phyloP scores from a whole-genome alignment of 495 filamentous ascomycete genomes.

The Aspergillus ostianus region DNA sequence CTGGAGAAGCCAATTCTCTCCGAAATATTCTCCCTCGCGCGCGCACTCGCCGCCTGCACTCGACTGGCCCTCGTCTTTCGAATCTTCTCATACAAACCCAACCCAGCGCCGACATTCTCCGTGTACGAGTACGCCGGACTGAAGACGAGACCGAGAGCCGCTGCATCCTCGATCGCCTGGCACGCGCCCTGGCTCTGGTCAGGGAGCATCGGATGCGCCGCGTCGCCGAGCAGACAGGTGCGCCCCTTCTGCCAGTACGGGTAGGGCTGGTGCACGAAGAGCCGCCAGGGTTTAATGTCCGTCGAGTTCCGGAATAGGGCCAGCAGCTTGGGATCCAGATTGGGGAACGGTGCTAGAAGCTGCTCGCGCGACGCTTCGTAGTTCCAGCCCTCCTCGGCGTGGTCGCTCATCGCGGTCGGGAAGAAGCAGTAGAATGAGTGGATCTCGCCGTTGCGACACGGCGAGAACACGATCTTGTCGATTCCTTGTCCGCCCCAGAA shows the following conservation, averaged over 20 bases:
- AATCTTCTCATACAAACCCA: slow-evolving; percentile 44
- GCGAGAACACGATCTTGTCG: slow-evolving; percentile 50
- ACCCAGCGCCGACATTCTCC: slow-evolving; percentile 37
- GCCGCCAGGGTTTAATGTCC: slow-evolving; percentile 48
- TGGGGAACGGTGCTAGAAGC: slow-evolving; percentile 43
- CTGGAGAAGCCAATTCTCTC: slow-evolving; percentile 40
- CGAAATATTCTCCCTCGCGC: slow-evolving; percentile 49
- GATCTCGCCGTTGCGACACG: slow-evolving; percentile 46
- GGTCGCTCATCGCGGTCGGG: slow-evolving; percentile 42
- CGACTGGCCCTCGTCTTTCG: slow-evolving; percentile 42
- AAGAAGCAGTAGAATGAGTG: slow-evolving; percentile 54
- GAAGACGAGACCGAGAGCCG: slow-evolving; percentile 47
- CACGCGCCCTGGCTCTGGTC: slow-evolving; percentile 52
- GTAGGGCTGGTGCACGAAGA: slow-evolving; percentile 50
- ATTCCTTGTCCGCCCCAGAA: slow-evolving; percentile 52
- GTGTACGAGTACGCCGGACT: slow-evolving; percentile 35
- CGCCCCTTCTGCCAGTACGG: slow-evolving; percentile 29
- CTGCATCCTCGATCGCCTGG: slow-evolving; percentile 52
- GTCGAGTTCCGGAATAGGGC: slow-evolving; percentile 39
- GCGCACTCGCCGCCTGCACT: slow-evolving; percentile 45
- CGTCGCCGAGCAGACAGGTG: slow-evolving; percentile 41
- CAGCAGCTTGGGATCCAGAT: slow-evolving; percentile 41
- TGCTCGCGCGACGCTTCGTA: slow-evolving; percentile 39
- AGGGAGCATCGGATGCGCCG: slow-evolving; percentile 50
- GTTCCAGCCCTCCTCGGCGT: slow-evolving; percentile 39